These are phyloP conservation scores for Leptodontidium sp. DNA, from an alignment of 2,329 filamentous ascomycete species.

Conservation along the genomic window DNA sequence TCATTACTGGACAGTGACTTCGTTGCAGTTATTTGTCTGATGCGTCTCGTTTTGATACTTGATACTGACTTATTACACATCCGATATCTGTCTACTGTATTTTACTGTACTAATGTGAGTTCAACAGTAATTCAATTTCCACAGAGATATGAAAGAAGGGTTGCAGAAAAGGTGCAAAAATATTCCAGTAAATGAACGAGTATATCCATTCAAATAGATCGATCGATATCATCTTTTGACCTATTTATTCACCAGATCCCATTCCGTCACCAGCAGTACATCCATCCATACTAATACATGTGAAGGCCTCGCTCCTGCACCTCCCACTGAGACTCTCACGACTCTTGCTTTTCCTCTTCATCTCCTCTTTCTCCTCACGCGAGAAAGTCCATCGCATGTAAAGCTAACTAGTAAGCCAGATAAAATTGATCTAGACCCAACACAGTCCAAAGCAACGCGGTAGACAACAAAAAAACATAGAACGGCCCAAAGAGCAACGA, in stretches of 20 bases:
- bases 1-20: too few species aligned
- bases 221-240: neutral
- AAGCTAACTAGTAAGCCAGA: neutral
- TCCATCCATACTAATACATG: neutral
- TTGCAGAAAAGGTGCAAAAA: neutral
- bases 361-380: neutral
- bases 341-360: neutral
- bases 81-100: too few species aligned
- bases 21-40: too few species aligned
- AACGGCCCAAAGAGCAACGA: constrained; percentile 6
- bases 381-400: neutral
- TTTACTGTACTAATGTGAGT: too few species aligned
- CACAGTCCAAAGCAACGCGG: neutral
- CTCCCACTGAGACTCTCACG: neutral
- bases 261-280: neutral
- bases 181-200: neutral
- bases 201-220: neutral
- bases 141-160: too few species aligned
- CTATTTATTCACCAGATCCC: neutral
- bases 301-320: neutral
- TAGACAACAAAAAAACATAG: neutral
- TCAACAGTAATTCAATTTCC: too few species aligned
- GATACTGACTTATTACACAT: too few species aligned
- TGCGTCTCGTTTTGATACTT: too few species aligned
- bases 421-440: neutral